Evolutionary conservation across 495 filamentous ascomycete species (phyloP).

Genomic region (Rostrohypoxylon terebratum): DNA sequence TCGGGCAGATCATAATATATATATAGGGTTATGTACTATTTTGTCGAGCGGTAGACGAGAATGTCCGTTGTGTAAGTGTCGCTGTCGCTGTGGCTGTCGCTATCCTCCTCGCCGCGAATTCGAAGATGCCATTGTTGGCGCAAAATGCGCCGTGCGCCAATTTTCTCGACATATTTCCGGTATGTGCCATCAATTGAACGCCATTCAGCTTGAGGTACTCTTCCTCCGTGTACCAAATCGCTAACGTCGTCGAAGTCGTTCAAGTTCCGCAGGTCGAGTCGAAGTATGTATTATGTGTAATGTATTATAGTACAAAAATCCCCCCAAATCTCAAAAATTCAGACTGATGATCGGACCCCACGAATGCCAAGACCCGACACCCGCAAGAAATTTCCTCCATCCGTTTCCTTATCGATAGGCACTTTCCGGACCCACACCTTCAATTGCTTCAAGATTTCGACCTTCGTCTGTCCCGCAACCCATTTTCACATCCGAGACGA

Average conservation of each 20-base stretch:
- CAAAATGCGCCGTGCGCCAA: slow-evolving; percentile 40
- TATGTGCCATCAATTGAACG: neutral
- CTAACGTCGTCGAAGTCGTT: neutral
- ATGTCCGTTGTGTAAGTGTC: slow-evolving; percentile 29
- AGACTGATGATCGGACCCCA: neutral
- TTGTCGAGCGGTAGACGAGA: slow-evolving; percentile 41
- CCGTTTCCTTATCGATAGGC: slow-evolving; percentile 34
- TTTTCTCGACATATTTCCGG: slow-evolving; percentile 41
- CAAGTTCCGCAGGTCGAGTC: slow-evolving; percentile 7
- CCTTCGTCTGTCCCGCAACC: slow-evolving; percentile 9
- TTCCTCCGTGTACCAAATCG: neutral
- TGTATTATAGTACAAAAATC: too few species aligned
- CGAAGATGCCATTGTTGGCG: slow-evolving; percentile 43
- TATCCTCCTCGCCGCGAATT: slow-evolving; percentile 37
- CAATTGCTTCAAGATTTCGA: slow-evolving; percentile 23
- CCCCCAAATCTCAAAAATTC: slow-evolving; percentile 33
- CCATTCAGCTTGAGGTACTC: neutral
- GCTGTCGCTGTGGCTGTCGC: slow-evolving; percentile 31
- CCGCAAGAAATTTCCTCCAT: slow-evolving; percentile 45
- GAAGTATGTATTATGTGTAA: neutral
- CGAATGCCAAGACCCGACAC: slow-evolving; percentile 23
- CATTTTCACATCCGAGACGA: neutral
- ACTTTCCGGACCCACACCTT: slow-evolving; percentile 8
- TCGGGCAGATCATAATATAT: neutral
- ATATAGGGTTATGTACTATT: slow-evolving; percentile 33